Percentiles rank a stretch among this genome's conserved stretches.
Conservation (phyloP, 1,284 basidiomycete genomes). For the Apiotrichum gamsii region DNA sequence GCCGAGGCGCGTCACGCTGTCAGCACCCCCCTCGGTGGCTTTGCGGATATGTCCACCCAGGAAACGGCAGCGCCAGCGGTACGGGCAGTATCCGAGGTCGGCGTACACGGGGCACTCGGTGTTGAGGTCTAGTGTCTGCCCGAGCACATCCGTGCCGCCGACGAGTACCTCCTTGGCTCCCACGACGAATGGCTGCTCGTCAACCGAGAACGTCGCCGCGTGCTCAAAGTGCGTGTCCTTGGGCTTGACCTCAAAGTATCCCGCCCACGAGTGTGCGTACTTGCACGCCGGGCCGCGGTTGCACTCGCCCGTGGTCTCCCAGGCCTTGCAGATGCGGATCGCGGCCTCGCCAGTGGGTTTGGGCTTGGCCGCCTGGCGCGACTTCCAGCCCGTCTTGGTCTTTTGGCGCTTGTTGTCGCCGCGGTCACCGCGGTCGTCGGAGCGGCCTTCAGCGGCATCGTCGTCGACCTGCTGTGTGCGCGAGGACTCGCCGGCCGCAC, state of each 20-base stretch:
- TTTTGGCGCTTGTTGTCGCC: constrained; percentile 42
- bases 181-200: constrained; percentile 37
- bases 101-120: constrained; percentile 64
- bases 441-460: constrained; percentile 59
- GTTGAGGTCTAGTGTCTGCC: constrained; percentile 27
- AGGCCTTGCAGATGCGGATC: constrained; percentile 34
- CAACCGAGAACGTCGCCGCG: constrained; percentile 47
- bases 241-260: constrained; percentile 71
- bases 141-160: constrained; percentile 28
- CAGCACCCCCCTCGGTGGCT: constrained; percentile 4
- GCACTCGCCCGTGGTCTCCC: constrained; percentile 35
- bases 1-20: constrained; percentile 4
- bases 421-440: constrained; percentile 20
- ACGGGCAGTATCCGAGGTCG: constrained; percentile 71
- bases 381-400: constrained; percentile 57
- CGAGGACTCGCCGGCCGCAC: constrained; percentile 51
- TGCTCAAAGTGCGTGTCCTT: constrained; percentile 62
- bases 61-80: constrained; percentile 86
- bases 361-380: constrained; percentile 68
- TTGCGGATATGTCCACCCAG: constrained; percentile 63
- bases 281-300: constrained; percentile 52
- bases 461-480: constrained; percentile 46
- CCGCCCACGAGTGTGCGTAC: constrained; percentile 69
- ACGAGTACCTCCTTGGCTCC: constrained; percentile 1
- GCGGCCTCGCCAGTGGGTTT: constrained; percentile 44